Conservation (phyloP, 306 rosid species). For the Hippophae tibetana region DNA sequence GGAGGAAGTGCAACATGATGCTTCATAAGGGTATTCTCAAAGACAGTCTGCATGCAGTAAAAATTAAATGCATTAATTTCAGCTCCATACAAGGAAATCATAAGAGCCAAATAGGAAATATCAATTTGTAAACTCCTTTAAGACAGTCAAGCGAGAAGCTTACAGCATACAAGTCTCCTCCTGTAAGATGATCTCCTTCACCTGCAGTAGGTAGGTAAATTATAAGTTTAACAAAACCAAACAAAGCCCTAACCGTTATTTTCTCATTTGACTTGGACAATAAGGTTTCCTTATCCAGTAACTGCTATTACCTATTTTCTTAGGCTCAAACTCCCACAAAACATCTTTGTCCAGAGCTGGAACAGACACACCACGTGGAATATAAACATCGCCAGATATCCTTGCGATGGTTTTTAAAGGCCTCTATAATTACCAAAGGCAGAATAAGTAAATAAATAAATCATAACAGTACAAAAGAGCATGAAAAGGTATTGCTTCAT, state of each 20-base stretch:
- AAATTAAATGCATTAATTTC: constrained; percentile 12
- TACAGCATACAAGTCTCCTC: constrained; percentile 98
- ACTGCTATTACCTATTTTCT: constrained; percentile 54
- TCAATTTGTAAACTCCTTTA: neutral
- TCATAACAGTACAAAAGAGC: neutral
- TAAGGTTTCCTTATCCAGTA: no score
- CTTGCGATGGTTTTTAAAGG: constrained; percentile 96
- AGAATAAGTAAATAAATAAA: neutral
- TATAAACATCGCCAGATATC: constrained; percentile 92
- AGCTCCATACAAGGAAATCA: constrained; percentile 8
- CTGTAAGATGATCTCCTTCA: constrained; percentile 84
- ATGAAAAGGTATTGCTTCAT: no score
- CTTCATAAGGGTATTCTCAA: constrained; percentile 86
- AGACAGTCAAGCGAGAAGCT: constrained; percentile 28
- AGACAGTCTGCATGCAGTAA: constrained; percentile 56
- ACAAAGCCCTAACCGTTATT: neutral
- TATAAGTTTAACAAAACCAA: constrained; percentile 14
- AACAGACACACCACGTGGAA: constrained; percentile 96
- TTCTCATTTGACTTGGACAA: neutral
- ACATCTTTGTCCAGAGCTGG: constrained; percentile 94
- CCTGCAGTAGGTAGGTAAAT: constrained; percentile 39
- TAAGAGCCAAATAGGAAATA: neutral
- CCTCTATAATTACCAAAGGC: constrained; percentile 40
- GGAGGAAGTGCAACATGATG: constrained; percentile 93
- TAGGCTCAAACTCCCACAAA: constrained; percentile 95